A percentile compares a stretch with the other conserved stretches of the same genome.
Conservation (phyloP, 371 early-diverging fungal species). For the Circinella minor region DNA sequence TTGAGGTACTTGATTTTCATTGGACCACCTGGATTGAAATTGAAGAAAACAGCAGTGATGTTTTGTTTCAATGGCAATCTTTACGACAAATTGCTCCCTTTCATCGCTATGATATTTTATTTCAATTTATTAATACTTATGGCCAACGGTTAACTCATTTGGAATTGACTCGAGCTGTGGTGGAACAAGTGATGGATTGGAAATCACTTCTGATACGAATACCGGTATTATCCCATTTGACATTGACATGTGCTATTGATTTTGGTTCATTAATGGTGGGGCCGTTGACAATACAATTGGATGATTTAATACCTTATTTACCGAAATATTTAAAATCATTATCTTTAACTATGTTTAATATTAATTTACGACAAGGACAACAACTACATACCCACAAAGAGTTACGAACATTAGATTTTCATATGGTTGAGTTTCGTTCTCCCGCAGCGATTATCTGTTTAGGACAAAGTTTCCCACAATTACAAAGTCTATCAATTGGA, state of each 20-base stretch:
- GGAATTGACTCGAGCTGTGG: constrained; percentile 4
- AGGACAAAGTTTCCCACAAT: background rate
- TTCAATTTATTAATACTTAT: background rate
- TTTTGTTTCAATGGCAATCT: constrained; percentile 5
- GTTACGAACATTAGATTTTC: background rate
- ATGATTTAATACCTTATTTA: background rate
- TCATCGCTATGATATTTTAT: constrained; percentile 5
- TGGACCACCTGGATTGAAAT: constrained; percentile 18
- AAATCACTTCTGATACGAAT: background rate
- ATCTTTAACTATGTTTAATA: constrained; percentile 6
- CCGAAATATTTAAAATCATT: background rate
- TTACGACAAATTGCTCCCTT: constrained; percentile 9
- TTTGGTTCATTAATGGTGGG: constrained; percentile 11
- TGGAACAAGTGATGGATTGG: constrained; percentile 8
- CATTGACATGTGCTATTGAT: constrained; percentile 1
- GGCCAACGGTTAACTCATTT: background rate
- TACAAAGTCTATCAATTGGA: constrained; percentile 1
- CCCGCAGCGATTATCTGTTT: constrained; percentile 1
- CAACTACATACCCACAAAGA: background rate
- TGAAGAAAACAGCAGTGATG: background rate
- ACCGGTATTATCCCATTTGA: background rate
- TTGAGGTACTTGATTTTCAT: constrained; percentile 13
- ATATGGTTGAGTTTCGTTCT: background rate
- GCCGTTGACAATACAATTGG: background rate
- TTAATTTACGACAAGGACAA: background rate